These are phyloP conservation scores for Grosmannia penicillata DNA, from an alignment of 2,329 filamentous ascomycete genomes.

Conservation along the genomic window DNA sequence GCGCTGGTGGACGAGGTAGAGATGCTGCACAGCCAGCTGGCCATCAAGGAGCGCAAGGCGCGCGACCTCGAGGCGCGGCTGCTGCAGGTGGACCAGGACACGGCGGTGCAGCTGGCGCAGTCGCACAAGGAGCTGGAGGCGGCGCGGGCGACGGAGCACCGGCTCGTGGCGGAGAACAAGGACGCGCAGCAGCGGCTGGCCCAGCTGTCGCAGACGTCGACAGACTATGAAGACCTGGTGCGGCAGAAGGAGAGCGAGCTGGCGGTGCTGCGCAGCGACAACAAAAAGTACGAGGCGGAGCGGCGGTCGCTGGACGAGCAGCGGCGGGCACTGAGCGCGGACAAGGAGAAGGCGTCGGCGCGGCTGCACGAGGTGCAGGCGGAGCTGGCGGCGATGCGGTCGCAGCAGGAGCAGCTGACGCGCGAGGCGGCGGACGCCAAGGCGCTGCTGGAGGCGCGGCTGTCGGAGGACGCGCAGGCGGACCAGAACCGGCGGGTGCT, in stretches of 20 bases:
- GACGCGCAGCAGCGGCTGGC: slow-evolving; percentile 73
- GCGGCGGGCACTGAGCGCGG: slow-evolving; percentile 51
- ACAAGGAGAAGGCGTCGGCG: slow-evolving; percentile 65
- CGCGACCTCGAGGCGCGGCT: slow-evolving; percentile 77
- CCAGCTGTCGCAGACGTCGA: slow-evolving; percentile 79
- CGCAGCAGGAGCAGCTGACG: slow-evolving; percentile 70
- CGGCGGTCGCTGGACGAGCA: slow-evolving; percentile 67
- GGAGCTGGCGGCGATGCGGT: slow-evolving; percentile 73
- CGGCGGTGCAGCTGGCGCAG: slow-evolving; percentile 68
- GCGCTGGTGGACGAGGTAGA: slow-evolving; percentile 70
- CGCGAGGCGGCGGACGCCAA: slow-evolving; percentile 84
- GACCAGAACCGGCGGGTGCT: slow-evolving; percentile 68
- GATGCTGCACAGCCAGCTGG: slow-evolving; percentile 81
- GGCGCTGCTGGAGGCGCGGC: slow-evolving; percentile 68
- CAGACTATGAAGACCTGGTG: slow-evolving; percentile 88
- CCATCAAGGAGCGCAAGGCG: slow-evolving; percentile 77
- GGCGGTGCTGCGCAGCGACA: slow-evolving; percentile 67
- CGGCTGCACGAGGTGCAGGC: slow-evolving; percentile 76
- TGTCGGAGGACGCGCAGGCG: slow-evolving; percentile 79
- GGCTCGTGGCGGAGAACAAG: slow-evolving; percentile 65
- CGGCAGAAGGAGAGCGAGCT: slow-evolving; percentile 90
- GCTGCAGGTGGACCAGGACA: slow-evolving; percentile 72
- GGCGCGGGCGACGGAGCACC: slow-evolving; percentile 58
- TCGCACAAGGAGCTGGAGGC: slow-evolving; percentile 68
- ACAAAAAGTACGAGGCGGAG: slow-evolving; percentile 70